Evolutionary conservation across 495 filamentous ascomycete genomes (phyloP), one percentile per base, ranked within the genome.

Genomic region (Parachaetomium inaequale): DNA sequence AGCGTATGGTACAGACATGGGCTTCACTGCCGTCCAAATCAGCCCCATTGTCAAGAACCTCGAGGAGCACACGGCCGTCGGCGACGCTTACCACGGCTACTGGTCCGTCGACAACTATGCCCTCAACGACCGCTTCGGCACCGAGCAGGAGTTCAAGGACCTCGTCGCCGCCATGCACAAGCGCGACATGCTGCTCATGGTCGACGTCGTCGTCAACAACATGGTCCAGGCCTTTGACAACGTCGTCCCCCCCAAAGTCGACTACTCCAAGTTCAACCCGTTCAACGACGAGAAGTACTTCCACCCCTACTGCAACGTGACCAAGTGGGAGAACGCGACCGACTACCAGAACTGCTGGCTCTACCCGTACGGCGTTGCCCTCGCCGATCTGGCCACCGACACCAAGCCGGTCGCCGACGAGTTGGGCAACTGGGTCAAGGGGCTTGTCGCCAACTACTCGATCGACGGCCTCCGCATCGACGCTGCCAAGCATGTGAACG

Each of bases 391-490:
- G n/a, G 79, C 85, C 54, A 93, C 89, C 14, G 80, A 85, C 32
- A 76, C 78, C 26, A 40, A 72, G 0, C 76, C 74, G 51, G 84
- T 93, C 0, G 74, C 79, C 28, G 72, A 67, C 21, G 78, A 82
- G 19, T 86, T 84, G 75, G 62, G 85, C 47, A 75, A 74, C 43
- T 95, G 91, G 91, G 79, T 92, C 64, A 78, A 68, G 5, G 71
- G 76, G 2, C 76, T 93, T 0, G 83, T 91, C 8, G 72, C 77
- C 2, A 87, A 88, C 64, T 94, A 93, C 72, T 82, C 80, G 29
- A 88, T 95, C 63, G 91, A 95, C 63, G 91, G 88, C 10, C 81
- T 95, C 31, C 87, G 91, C 26, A 77, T 93, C 46, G 91, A 93
- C 67, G 88, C 87, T 0, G 87, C 84, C 42, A 86, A 85, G 64